These are phyloP conservation scores for Penicillium canescens DNA, from an alignment of 495 filamentous ascomycete genomes.

Conservation along the genomic window DNA sequence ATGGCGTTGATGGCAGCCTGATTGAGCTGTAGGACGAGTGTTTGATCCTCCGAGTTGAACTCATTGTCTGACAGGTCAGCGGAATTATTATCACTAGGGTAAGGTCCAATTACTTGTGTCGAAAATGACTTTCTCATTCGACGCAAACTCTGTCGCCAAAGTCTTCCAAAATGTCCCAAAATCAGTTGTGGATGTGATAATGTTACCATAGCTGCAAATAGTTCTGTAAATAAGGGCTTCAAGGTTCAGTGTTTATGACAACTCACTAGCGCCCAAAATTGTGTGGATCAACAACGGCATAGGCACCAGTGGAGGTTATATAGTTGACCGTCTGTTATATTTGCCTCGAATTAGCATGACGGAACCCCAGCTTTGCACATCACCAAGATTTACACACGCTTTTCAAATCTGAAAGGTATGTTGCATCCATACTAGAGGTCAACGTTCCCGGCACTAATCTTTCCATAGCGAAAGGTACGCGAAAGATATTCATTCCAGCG, in stretches of 20 bases:
- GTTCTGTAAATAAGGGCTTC: not conserved
- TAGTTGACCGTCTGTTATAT: conserved; percentile 50
- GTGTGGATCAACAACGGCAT: conserved; percentile 65
- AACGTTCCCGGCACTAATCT: conserved; percentile 54
- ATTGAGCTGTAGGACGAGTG: conserved; percentile 64
- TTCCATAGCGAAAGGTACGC: conserved; percentile 67
- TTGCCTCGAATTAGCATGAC: not conserved
- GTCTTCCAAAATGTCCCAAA: conserved; percentile 64
- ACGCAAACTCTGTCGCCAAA: conserved; percentile 56
- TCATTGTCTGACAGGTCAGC: conserved; percentile 57
- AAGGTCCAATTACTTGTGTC: conserved; percentile 26
- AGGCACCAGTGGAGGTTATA: conserved; percentile 59
- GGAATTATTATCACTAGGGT: not conserved
- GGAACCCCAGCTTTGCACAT: too few relatives aligned
- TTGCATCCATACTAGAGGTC: conserved; percentile 31
- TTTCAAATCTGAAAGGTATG: conserved; percentile 38
- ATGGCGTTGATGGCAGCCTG: conserved; percentile 71
- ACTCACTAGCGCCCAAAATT: conserved; percentile 57
- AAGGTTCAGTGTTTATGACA: too few relatives aligned
- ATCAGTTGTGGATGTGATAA: conserved; percentile 59
- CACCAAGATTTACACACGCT: conserved; percentile 25
- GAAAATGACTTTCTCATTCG: conserved; percentile 62
- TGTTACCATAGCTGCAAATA: conserved; percentile 51
- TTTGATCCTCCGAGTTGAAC: conserved; percentile 66
- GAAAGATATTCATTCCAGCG: conserved; percentile 66